Evolutionary conservation across 371 early-diverging fungal genomes (phyloP).

Genomic region (Apophysomyces elegans): DNA sequence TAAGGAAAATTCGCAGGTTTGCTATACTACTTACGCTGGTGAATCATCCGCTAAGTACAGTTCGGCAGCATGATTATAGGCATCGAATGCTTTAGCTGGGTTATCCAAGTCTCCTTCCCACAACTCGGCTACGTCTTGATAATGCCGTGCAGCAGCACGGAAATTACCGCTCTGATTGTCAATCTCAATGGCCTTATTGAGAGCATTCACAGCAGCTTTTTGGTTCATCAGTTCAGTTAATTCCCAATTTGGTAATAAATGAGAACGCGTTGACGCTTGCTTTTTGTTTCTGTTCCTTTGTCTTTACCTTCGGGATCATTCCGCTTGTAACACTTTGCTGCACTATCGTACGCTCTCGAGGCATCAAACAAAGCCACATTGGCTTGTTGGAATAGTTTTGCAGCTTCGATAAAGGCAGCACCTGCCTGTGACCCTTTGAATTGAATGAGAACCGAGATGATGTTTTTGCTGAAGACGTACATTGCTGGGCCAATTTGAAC

Average conservation of each 20-base stretch:
- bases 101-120: slow-evolving; percentile 87
- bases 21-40: slow-evolving; percentile 69
- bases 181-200: slow-evolving; percentile 78
- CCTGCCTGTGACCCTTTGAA: slow-evolving; percentile 88
- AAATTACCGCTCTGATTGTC: slow-evolving; percentile 89
- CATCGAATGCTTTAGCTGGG: slow-evolving; percentile 77
- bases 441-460: background rate
- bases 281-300: background rate
- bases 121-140: slow-evolving; percentile 91
- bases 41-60: slow-evolving; percentile 92
- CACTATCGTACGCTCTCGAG: slow-evolving; percentile 75
- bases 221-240: background rate
- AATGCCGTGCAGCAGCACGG: slow-evolving; percentile 88
- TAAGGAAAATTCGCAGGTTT: background rate
- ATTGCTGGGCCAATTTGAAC: slow-evolving; percentile 89
- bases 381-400: slow-evolving; percentile 51
- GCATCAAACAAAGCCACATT: slow-evolving; percentile 76
- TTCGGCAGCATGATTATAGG: slow-evolving; percentile 90
- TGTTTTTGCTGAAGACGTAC: slow-evolving; percentile 49
- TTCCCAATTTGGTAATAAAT: background rate
- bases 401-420: slow-evolving; percentile 87
- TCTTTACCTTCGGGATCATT: slow-evolving; percentile 73
- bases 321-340: slow-evolving; percentile 90
- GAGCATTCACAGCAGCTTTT: slow-evolving; percentile 75
- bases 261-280: too few species aligned